Evolutionary conservation across 495 filamentous ascomycete species (phyloP).

Genomic region (Astrocystis sublimbata): DNA sequence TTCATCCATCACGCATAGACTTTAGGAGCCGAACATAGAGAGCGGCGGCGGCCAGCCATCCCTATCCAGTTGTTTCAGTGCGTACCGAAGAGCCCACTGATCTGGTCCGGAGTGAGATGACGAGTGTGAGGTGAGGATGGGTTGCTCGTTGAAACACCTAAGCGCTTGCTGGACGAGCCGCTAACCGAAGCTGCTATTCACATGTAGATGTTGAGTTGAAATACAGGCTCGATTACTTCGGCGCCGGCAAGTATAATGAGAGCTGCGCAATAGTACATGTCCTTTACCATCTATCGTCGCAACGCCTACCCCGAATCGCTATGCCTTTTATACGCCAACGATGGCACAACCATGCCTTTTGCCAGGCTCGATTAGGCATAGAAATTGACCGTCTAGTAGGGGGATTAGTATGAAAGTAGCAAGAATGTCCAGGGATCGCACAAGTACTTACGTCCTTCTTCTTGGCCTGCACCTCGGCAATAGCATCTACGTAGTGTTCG

Average conservation of each 20-base stretch:
- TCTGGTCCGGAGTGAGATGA: background rate
- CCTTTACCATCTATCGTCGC: conserved; percentile 7
- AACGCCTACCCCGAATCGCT: conserved; percentile 19
- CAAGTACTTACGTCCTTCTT: conserved; percentile 77
- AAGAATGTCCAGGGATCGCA: background rate
- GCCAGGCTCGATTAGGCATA: conserved; percentile 56
- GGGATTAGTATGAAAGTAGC: conserved; percentile 31
- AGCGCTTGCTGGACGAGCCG: background rate
- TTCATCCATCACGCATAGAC: background rate
- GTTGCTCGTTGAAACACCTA: background rate
- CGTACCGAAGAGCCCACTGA: background rate
- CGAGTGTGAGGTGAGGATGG: background rate
- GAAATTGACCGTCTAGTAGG: conserved; percentile 57
- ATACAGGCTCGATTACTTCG: background rate
- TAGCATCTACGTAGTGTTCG: conserved; percentile 99
- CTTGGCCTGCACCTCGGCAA: conserved; percentile 95
- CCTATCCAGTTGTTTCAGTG: background rate
- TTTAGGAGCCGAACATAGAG: background rate
- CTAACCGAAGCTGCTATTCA: background rate
- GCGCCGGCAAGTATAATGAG: background rate
- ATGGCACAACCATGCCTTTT: conserved; percentile 12
- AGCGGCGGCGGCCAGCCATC: background rate
- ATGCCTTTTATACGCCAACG: background rate
- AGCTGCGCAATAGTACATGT: conserved; percentile 9
- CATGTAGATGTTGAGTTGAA: background rate